Base-by-base conservation (phyloP, 177 flowering plant species). In the Telopea speciosissima region DNA sequence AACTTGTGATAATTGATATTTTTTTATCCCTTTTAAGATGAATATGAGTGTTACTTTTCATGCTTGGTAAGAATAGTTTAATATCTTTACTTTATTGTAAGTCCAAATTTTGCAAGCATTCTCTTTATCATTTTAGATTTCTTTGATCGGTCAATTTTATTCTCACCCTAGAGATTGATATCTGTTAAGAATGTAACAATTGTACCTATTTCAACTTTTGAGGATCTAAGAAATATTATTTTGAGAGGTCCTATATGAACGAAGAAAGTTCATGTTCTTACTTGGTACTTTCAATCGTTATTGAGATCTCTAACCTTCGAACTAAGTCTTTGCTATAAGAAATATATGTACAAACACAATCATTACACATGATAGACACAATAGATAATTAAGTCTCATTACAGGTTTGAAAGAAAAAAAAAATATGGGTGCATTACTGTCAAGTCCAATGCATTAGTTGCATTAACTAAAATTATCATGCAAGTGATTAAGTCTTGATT, bases 201-300 rank as follows among this genome's bases (percentile, higher is more conserved):
- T 70, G 74, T 84, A 65, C 69, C 91, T 21, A 80, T 96, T 71
- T 85, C 98, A 67, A 82, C 90, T n/a, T 72, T 44, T 44, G 97
- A 93, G 63, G 99, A 96, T 52, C 56, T 96, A 49, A 86, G 79
- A 65, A 70, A 59, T 68, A 86, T 93, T 56, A 89, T 89, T 73
- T 80, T 82, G 36, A 86, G 84, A 78, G 98, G 98, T 67, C 85
- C 87, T 68, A 97, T 91, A 67, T 88, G n/a, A 73, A 68, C 80
- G 98, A 91, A 77, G 88, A 91, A 79, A 96, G 99, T 78, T 96
- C 98, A 45, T 85, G 99, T 81, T 96, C 98, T 61, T n/a, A n/a
- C n/a, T n/a, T n/a, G n/a, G n/a, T n/a, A n/a, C n/a, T n/a, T n/a
- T n/a, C n/a, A n/a, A n/a, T n/a, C n/a, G n/a, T 93, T 58, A 89